phyloP scores from a whole-genome alignment of 768 basidiomycete species.

The Auriscalpium orientale region DNA sequence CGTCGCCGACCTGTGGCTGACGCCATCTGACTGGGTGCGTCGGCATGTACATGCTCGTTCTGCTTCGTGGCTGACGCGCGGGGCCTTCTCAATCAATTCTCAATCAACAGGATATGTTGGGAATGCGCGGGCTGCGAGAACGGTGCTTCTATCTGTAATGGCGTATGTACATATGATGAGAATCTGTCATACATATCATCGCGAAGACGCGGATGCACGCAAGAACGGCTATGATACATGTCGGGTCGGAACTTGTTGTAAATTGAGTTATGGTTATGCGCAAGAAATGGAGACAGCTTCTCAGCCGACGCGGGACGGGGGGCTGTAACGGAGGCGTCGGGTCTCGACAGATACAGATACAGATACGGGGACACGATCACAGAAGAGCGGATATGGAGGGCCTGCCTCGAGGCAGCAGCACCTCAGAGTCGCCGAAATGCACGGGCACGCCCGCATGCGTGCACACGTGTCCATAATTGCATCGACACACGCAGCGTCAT shows the following conservation, averaged over 20 bases:
- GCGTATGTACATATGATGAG: background rate
- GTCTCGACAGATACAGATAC: too few relatives aligned
- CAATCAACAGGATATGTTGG: slow-evolving; percentile 53
- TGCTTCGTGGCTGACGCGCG: background rate
- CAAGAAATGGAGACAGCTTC: background rate
- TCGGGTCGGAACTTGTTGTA: slow-evolving; percentile 5
- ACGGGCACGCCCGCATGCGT: too few relatives aligned
- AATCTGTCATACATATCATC: too few relatives aligned
- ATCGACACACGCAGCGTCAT: too few relatives aligned
- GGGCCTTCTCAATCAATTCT: too few relatives aligned
- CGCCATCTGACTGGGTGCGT: slow-evolving; percentile 79
- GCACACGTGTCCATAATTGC: too few relatives aligned
- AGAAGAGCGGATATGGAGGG: too few relatives aligned
- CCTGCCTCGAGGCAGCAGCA: too few relatives aligned
- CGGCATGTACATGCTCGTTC: background rate
- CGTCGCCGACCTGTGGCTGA: slow-evolving; percentile 84
- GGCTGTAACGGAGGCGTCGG: too few relatives aligned
- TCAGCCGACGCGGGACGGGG: slow-evolving; percentile 43
- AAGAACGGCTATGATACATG: background rate
- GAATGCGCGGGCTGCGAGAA: slow-evolving; percentile 77
- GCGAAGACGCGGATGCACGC: too few relatives aligned
- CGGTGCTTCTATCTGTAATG: slow-evolving; percentile 69
- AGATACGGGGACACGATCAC: too few relatives aligned
- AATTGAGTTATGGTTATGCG: background rate
- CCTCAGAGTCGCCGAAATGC: too few relatives aligned